Conservation (phyloP, 768 basidiomycete genomes). For the Cantharellus cinnabarinus region DNA sequence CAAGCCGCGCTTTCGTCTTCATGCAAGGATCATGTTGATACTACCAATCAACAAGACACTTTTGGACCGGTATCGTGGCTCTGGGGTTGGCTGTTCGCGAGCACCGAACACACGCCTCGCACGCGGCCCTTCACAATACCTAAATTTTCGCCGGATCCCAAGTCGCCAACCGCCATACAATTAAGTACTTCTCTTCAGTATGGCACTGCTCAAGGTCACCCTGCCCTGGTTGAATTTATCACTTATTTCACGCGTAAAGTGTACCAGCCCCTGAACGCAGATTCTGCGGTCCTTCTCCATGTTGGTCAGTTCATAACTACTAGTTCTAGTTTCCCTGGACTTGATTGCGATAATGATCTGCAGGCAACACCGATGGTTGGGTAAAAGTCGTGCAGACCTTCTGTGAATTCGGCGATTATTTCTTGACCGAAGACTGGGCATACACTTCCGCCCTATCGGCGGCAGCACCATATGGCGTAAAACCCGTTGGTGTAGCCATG, state of each 20-base stretch:
- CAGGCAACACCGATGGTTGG: constrained; percentile 53
- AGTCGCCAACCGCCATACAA: constrained; percentile 28
- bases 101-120: constrained; percentile 15
- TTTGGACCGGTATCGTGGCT: constrained; percentile 33
- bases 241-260: constrained; percentile 33
- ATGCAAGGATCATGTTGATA: too few species aligned
- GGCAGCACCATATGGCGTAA: constrained; percentile 22
- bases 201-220: constrained; percentile 30
- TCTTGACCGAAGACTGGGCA: constrained; percentile 44
- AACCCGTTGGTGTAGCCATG: constrained; percentile 37
- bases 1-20: not conserved
- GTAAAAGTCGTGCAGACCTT: constrained; percentile 35
- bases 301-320: constrained; percentile 15
- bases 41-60: constrained; percentile 21
- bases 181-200: constrained; percentile 56
- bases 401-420: constrained; percentile 28
- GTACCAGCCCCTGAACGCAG: constrained; percentile 30
- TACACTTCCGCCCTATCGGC: constrained; percentile 38
- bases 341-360: too few species aligned
- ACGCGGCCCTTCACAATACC: constrained; percentile 27
- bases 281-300: constrained; percentile 33
- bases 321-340: too few species aligned
- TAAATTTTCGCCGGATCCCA: constrained; percentile 28
- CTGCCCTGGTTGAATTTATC: constrained; percentile 35
- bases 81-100: constrained; percentile 1